Base-by-base conservation (phyloP, 2,329 filamentous ascomycete genomes). In the Falciphora oryzae region DNA sequence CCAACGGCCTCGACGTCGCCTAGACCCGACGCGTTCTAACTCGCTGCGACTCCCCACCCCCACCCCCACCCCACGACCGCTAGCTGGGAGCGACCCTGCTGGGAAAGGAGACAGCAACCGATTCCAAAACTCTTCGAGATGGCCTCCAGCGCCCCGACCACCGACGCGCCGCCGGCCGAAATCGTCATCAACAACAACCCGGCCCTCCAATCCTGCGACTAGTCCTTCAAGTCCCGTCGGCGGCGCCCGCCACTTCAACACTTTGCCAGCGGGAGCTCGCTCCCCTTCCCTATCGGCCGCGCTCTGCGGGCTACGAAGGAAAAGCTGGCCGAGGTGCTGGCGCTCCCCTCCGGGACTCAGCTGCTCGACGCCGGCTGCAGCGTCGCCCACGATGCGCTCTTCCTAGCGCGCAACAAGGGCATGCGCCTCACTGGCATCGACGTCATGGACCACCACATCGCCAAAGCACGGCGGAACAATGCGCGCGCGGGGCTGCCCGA, bases 351-450 rank as follows among this genome's bases (percentile, higher is more conserved):
- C 3, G 80, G 80, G 16, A 71, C 79, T 0, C 71, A 71, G n/a
- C 77, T 84, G 1, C 74, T 85, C 8, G 83, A 85, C 67, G 82
- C 82, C 1, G 81, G 82, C 18, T 82, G 79, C 66, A 83, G 83
- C 1, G 75, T 77, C 1, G 83, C 78, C 18, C 75, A 80, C 66
- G 82, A 85, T 18, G 81, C 83, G 2, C 72, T 81, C 6, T 75
- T 76, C 70, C 75, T 85, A 75, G 83, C 80, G 8, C 67, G 71
- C 27, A 73, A 72, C 11, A 67, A 71, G 58, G 75, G 78, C 7
- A 70, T 80, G 56, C 72, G 73, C 10, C 73, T 85, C 8, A 72
- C 76, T 14, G 80, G 68, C 29, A 81, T 85, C 66, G 83, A 85
- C 70, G 69, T 85, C 44, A 74, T 80, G 1, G 76, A 80, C 29